Evolutionary conservation across 768 basidiomycete genomes (phyloP), one percentile per base, ranked within the genome.

Genomic region (Termitomyces sp.): DNA sequence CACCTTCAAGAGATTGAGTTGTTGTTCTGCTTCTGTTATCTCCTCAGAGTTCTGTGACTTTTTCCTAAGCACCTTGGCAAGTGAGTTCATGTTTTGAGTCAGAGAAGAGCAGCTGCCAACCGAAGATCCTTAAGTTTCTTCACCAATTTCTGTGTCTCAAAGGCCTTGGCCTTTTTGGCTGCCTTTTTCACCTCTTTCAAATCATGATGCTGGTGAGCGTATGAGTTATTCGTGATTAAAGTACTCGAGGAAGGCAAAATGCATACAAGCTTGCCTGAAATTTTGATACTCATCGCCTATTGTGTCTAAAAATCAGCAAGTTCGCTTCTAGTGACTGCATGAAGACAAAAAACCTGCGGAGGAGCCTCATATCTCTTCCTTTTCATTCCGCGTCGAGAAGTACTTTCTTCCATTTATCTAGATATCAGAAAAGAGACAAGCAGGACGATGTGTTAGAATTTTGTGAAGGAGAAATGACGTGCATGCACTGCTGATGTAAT

Each of bases 121-220:
- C 88, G 75, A 30, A 87, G 69, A 26, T 77, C 79, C 69, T 90
- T 93, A 30, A 95, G 73, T 71, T 83, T 86, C 77, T 93, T 95
- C 57, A 94, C 81, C n/a, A 88, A 71, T 68, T 88, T 89, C 70
- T 88, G 90, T 0, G 82, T 83, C 74, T 96, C 94, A 60, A 91
- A 90, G 0, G 81, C 73, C 68, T 85, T 91, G 10, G 89, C 88
- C 66, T 88, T 91, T 75, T 93, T 95, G 30, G 88, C 83, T 5
- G 87, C 82, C 64, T 89, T 89, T 62, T 81, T 80, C 9, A 90
- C 81, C 62, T 89, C 87, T 68, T 83, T 88, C 50, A 89, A 67
- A 57, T 82, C 82, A 68, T 91, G 91, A 64, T 90, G 85, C 94
- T 96, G 69, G 40, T 54, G 13, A 45, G 54, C 43, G 13, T 46